Conservation (phyloP, 805 yeast species). For the Spathaspora gorwiae region DNA sequence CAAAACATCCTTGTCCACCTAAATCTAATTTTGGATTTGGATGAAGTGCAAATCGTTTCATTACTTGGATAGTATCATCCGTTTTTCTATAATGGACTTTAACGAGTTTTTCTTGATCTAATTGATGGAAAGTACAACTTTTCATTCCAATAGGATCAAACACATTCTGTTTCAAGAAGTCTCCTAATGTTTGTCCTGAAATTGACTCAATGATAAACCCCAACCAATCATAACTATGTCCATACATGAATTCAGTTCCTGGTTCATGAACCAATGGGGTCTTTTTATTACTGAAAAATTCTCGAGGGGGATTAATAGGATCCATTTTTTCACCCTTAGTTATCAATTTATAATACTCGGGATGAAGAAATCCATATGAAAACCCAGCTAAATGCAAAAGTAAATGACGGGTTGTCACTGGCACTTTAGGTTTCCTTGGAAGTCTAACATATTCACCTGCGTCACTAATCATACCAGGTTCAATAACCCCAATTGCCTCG, state of each 20-base stretch:
- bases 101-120: slow-evolving; percentile 10
- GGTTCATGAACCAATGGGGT: slow-evolving; percentile 33
- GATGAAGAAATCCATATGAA: slow-evolving; percentile 27
- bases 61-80: slow-evolving; percentile 10
- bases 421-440: slow-evolving; percentile 19
- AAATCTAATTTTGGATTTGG: slow-evolving; percentile 27
- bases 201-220: slow-evolving; percentile 33
- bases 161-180: slow-evolving; percentile 23
- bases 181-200: slow-evolving; percentile 28
- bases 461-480: slow-evolving; percentile 20
- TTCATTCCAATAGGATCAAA: slow-evolving; percentile 34
- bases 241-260: slow-evolving; percentile 35
- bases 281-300: slow-evolving; percentile 20
- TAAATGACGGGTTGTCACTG: slow-evolving; percentile 26
- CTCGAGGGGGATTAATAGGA: slow-evolving; percentile 17
- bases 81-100: slow-evolving; percentile 14
- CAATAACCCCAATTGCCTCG: slow-evolving; percentile 21
- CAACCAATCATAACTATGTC: slow-evolving; percentile 35
- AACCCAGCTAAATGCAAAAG: slow-evolving; percentile 32
- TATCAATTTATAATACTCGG: slow-evolving; percentile 23
- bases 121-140: slow-evolving; percentile 21
- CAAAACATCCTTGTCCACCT: slow-evolving; percentile 43
- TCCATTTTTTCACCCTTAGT: slow-evolving; percentile 15
- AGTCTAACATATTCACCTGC: slow-evolving; percentile 20
- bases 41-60: slow-evolving; percentile 13